Base-by-base conservation (phyloP, 2,329 filamentous ascomycete species). In the Arthrobotrys megalospora region DNA sequence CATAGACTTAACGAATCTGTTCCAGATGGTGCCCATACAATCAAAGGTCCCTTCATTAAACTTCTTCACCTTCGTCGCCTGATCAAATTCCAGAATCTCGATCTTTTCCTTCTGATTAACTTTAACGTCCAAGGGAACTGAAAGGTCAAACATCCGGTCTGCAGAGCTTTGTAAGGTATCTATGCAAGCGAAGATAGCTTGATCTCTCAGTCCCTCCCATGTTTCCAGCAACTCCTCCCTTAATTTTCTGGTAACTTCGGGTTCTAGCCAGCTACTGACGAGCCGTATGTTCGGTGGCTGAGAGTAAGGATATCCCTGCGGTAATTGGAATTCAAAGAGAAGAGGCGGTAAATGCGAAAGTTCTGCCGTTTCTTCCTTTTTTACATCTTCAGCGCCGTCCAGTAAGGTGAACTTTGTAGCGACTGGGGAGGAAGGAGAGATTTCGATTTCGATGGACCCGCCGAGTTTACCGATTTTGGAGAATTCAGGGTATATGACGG, bases 31-130 rank as follows among this genome's bases (percentile, higher is more conserved):
- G n/a, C 4, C 16, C 67, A 3, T 58, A 80, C 80, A 81, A 14
- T 77, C 60, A 11, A 78, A 80, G 3, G 68, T 76, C 5, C 70
- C 64, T 43, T 47, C 69, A 16, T 79, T 90, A 82, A 96, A 97
- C 0, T 93, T 97, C 81, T 91, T 92, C 80, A 90, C 90, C 82
- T 91, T 92, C 6, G 92, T 90, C 79, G 91, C 90, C 75, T 89
- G 90, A 82, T 97, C 92, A 81, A 92, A 93, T 80, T 94, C 92
- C 50, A 97, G 84, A 12, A 97, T 86, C 4, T 90, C 88, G 16
- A 93, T 89, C 84, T 93, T 92, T 82, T 90, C 87, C 75, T 87
- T 86, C 1, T 87, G 85, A 4, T 87, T 84, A 11, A 91, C 85
- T 14, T 55, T 62, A 0, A 80, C 58, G 79, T 87, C 84, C 36